Percentiles rank a stretch among this genome's conserved stretches.
These are phyloP conservation scores for Scutellaria minor DNA, from an alignment of 257 asterid species.

Conservation along the genomic window DNA sequence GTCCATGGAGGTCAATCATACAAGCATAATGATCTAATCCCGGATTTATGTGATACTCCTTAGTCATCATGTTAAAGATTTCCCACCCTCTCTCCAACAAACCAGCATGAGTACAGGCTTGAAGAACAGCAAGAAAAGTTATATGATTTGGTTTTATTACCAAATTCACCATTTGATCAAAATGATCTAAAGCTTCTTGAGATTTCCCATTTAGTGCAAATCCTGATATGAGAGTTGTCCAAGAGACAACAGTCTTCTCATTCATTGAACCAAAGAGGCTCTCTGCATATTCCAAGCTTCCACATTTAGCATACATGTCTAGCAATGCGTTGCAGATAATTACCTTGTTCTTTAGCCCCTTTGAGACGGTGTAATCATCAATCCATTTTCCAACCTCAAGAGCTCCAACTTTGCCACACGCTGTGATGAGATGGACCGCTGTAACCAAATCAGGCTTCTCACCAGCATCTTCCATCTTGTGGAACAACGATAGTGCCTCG, in stretches of 20 bases:
- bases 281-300: slow-evolving; percentile 60
- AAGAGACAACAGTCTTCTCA: slow-evolving; percentile 55
- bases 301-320: slow-evolving; percentile 81
- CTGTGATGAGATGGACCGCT: slow-evolving; percentile 58
- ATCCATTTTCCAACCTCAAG: slow-evolving; percentile 68
- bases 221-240: slow-evolving; percentile 77
- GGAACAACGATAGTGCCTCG: slow-evolving; percentile 53
- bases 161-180: slow-evolving; percentile 49
- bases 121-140: slow-evolving; percentile 74
- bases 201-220: slow-evolving; percentile 64
- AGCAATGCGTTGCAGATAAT: slow-evolving; percentile 62
- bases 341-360: slow-evolving; percentile 50
- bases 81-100: slow-evolving; percentile 55
- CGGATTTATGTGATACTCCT: slow-evolving; percentile 40
- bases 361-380: slow-evolving; percentile 47
- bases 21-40: slow-evolving; percentile 68
- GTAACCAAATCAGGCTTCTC: slow-evolving; percentile 70
- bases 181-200: slow-evolving; percentile 50
- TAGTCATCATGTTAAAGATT: slow-evolving; percentile 50
- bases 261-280: slow-evolving; percentile 52
- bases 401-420: slow-evolving; percentile 69
- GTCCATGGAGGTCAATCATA: slow-evolving; percentile 66
- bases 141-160: slow-evolving; percentile 62
- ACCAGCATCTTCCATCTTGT: slow-evolving; percentile 59
- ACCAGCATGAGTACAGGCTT: slow-evolving; percentile 83